A percentile compares a stretch with the other conserved stretches of the same genome.
These are phyloP conservation scores for Coriaria nepalensis DNA, from an alignment of 306 rosid species.

Conservation along the genomic window DNA sequence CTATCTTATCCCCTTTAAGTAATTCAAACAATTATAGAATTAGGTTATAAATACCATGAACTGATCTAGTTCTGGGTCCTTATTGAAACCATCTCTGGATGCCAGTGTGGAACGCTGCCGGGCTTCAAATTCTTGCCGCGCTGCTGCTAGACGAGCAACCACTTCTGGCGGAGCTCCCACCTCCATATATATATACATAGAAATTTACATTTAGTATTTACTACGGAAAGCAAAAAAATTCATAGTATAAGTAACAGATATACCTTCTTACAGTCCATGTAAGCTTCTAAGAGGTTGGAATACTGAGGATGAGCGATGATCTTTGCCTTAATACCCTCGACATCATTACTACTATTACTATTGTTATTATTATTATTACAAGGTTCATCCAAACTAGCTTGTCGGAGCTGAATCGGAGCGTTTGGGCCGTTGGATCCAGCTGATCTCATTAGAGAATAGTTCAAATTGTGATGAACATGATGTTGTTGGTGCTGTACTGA, in stretches of 20 bases:
- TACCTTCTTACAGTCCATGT: constrained; percentile 97
- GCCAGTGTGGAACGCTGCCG: constrained; percentile 54
- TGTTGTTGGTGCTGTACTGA: constrained; percentile 15
- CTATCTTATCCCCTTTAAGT: background rate
- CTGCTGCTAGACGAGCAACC: constrained; percentile 59
- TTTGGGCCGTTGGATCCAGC: constrained; percentile 5
- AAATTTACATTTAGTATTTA: background rate
- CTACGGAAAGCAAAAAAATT: background rate
- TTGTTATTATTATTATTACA: too few species aligned
- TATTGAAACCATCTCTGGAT: constrained; percentile 35
- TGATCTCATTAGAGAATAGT: constrained; percentile 46
- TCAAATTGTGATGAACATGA: constrained; percentile 33
- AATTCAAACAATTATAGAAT: background rate
- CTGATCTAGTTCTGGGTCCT: constrained; percentile 96
- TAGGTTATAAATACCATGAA: constrained; percentile 46
- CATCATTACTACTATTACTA: constrained; percentile 22
- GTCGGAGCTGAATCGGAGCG: constrained; percentile 13
- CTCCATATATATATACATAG: constrained; percentile 17
- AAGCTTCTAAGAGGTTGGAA: constrained; percentile 73
- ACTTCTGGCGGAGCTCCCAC: constrained; percentile 92
- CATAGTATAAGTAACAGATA: background rate
- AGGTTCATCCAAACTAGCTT: background rate
- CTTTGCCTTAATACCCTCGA: constrained; percentile 78
- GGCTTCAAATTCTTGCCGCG: constrained; percentile 65
- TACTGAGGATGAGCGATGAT: constrained; percentile 90